Conservation (phyloP, 2,329 filamentous ascomycete genomes). For the Gnomoniopsis sp. region DNA sequence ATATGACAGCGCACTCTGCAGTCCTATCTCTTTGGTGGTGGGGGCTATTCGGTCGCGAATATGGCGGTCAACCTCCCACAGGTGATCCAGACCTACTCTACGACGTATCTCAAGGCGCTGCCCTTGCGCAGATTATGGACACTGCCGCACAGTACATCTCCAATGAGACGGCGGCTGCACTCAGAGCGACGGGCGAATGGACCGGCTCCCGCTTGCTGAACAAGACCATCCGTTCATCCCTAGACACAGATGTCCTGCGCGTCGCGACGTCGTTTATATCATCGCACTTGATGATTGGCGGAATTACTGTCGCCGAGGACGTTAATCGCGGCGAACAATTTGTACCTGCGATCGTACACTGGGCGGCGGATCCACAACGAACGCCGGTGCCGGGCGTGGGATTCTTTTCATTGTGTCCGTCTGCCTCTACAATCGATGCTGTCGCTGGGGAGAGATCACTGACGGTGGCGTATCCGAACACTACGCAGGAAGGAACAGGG, state of each 20-base stretch:
- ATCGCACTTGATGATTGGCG: conserved; percentile 40
- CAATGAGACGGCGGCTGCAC: conserved; percentile 23
- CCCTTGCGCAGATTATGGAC: conserved; percentile 35
- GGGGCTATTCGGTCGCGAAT: conserved; percentile 38
- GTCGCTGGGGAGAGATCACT: conserved; percentile 32
- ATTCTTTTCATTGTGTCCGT: conserved; percentile 39
- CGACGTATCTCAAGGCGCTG: conserved; percentile 37
- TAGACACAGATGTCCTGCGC: conserved; percentile 28
- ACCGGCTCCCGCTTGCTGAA: conserved; percentile 32
- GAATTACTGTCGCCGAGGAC: conserved; percentile 32
- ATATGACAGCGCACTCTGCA: conserved; percentile 36
- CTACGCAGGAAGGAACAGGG: conserved; percentile 34
- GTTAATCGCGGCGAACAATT: conserved; percentile 36
- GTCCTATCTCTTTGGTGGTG: conserved; percentile 40
- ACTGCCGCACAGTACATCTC: conserved; percentile 28
- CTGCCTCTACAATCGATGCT: conserved; percentile 38
- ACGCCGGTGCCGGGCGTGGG: conserved; percentile 36
- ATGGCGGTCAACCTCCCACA: conserved; percentile 34
- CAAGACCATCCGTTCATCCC: conserved; percentile 33
- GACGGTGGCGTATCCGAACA: conserved; percentile 36
- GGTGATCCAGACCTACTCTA: conserved; percentile 37
- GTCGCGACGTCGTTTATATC: conserved; percentile 39
- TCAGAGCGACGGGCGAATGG: conserved; percentile 31
- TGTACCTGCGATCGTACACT: conserved; percentile 43
- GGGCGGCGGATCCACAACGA: conserved; percentile 37